Conservation (phyloP, 352 stramenopile genomes). For the Pythium monospermum region DNA sequence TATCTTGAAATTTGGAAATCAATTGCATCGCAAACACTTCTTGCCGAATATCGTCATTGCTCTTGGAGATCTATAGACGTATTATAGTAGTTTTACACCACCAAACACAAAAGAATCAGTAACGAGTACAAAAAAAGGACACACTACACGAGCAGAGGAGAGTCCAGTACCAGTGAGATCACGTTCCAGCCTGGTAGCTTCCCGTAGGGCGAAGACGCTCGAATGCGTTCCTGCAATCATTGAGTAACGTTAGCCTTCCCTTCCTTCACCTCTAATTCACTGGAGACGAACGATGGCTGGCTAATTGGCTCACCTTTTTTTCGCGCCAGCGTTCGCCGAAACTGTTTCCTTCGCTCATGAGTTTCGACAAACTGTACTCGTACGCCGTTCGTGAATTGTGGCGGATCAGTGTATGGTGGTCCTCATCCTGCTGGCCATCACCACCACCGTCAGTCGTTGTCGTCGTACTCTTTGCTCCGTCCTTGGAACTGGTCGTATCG, state of each 20-base stretch:
- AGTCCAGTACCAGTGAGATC: constrained; percentile 91
- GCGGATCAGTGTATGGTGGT: constrained; percentile 38
- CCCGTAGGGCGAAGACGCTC: constrained; percentile 82
- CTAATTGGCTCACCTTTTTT: constrained; percentile 89
- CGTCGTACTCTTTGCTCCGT: background rate
- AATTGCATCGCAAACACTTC: constrained; percentile 99
- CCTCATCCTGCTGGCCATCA: too few species aligned
- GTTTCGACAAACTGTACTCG: constrained; percentile 58
- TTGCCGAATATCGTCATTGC: constrained; percentile 97
- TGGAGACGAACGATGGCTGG: too few species aligned
- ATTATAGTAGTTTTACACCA: too few species aligned
- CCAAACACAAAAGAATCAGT: too few species aligned
- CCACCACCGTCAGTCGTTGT: background rate
- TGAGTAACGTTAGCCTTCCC: too few species aligned
- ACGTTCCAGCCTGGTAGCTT: constrained; percentile 92
- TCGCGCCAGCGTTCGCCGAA: constrained; percentile 95
- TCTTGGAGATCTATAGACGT: constrained; percentile 99
- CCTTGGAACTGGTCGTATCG: background rate
- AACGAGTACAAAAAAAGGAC: too few species aligned
- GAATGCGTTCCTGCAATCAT: too few species aligned
- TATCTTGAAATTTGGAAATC: constrained; percentile 96
- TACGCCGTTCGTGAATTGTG: constrained; percentile 59
- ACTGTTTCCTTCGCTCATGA: constrained; percentile 44
- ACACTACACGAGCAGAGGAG: too few species aligned
- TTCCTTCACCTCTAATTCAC: too few species aligned